phyloP scores from a whole-genome alignment of 1,139 yeast species.

The Candida tetrigidarum region DNA sequence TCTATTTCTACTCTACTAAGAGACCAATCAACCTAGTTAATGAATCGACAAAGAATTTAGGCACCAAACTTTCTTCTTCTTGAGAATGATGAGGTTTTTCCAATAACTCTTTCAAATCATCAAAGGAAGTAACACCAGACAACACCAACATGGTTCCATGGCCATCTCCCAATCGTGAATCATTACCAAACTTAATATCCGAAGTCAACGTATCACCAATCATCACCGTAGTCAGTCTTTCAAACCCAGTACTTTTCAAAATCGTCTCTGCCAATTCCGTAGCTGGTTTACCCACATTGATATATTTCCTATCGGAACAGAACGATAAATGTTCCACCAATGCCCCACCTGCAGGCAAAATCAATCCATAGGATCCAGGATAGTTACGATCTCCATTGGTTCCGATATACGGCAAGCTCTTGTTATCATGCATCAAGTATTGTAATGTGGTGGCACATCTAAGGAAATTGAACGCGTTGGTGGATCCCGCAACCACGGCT shows the following conservation, averaged over 20 bases:
- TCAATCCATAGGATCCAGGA: slow-evolving; percentile 44
- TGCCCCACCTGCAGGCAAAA: slow-evolving; percentile 48
- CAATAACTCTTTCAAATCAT: slow-evolving; percentile 20
- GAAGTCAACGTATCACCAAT: slow-evolving; percentile 49
- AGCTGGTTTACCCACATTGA: slow-evolving; percentile 19
- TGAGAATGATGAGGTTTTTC: slow-evolving; percentile 14
- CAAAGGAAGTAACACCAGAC: slow-evolving; percentile 38
- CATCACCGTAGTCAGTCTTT: slow-evolving; percentile 37
- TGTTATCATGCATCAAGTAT: slow-evolving; percentile 38
- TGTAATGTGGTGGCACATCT: slow-evolving; percentile 43
- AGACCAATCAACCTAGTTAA: slow-evolving; percentile 31
- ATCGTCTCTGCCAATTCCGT: slow-evolving; percentile 31
- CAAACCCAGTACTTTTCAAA: slow-evolving; percentile 30
- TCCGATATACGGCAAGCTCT: slow-evolving; percentile 41
- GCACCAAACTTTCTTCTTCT: slow-evolving; percentile 28
- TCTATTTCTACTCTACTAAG: slow-evolving; percentile 16
- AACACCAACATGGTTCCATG: slow-evolving; percentile 40
- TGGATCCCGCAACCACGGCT: slow-evolving; percentile 47
- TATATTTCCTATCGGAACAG: slow-evolving; percentile 35
- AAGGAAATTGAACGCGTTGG: slow-evolving; percentile 42
- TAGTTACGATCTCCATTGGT: slow-evolving; percentile 46
- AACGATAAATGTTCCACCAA: slow-evolving; percentile 40
- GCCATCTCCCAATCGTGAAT: slow-evolving; percentile 36
- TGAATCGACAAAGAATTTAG: slow-evolving; percentile 34
- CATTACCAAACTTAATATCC: slow-evolving; percentile 49